Base-by-base conservation (phyloP, 75 land plant species). In the Pinus tabuliformis region DNA sequence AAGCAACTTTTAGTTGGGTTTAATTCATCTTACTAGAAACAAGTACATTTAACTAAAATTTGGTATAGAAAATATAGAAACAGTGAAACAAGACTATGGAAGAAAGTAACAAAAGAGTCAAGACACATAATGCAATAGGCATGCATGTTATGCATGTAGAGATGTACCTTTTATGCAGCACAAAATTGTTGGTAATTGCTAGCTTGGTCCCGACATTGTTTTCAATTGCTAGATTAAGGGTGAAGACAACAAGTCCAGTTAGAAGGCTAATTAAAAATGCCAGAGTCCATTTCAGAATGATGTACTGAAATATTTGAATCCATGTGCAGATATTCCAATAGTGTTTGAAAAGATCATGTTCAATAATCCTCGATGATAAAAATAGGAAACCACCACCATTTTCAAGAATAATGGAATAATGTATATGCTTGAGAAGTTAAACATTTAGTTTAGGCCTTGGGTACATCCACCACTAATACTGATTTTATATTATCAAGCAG, bases 201-300 rank as follows among this genome's bases (percentile, higher is more conserved):
- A 91, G 73, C 70, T 91, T 93, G 74, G 74, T 73, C 14, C 92
- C 96, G 26, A 92, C 92, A 45, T 91, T 91, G 57, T 91, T 91
- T 64, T 93, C 96, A 11, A 93, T 92, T 8, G 95, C 96, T 52
- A 89, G 73, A 62, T 93, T 92, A 57, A 84, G 89, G 76, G 81
- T 72, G 79, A 89, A 87, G 3, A 82, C 90, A 26, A 90, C 82
- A 11, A 88, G 74, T 13, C 90, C 96, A 17, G 96, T 93, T 20
- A 54, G 17, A 33, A 92, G 21, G 42, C 96, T 94, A 14, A 93
- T 84, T 16, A 92, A 79, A 59, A 86, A 87, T 3, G 88, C 94
- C 18, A 91, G 76, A 4, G 92, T 86, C 96, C 96, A 93, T 57
- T 93, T 93, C 39, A 89, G 82, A 13, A 85, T 56, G 9, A 92